A percentile compares a stretch with the other conserved stretches of the same genome.
These are phyloP conservation scores for Irpex sp. DNA, from an alignment of 1,284 basidiomycete species.

Conservation along the genomic window DNA sequence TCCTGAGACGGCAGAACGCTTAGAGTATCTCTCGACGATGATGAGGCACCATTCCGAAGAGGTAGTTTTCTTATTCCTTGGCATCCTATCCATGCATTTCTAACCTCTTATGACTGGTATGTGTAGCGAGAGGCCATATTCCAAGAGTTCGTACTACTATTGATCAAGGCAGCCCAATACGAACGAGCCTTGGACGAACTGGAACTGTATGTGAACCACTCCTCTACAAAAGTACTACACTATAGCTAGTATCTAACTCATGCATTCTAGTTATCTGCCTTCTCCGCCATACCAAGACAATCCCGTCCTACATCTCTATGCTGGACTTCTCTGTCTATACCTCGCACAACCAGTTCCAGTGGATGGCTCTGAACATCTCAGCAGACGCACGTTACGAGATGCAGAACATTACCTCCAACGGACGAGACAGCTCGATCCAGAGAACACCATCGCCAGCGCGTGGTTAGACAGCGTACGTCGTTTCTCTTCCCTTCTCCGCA, in stretches of 20 bases:
- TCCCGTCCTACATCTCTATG: slow-evolving; percentile 73
- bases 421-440: slow-evolving; percentile 51
- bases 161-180: slow-evolving; percentile 54
- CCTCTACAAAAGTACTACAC: too few species aligned
- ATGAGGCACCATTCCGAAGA: slow-evolving; percentile 62
- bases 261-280: slow-evolving; percentile 61
- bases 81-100: background rate
- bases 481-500: background rate
- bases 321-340: slow-evolving; percentile 68
- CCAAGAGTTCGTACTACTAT: slow-evolving; percentile 64
- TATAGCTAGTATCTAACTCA: background rate
- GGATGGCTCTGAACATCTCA: slow-evolving; percentile 1
- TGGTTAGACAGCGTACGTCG: slow-evolving; percentile 48
- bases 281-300: slow-evolving; percentile 84
- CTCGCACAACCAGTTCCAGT: slow-evolving; percentile 37
- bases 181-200: slow-evolving; percentile 77
- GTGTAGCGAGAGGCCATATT: slow-evolving; percentile 70
- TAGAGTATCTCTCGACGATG: slow-evolving; percentile 62
- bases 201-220: slow-evolving; percentile 55
- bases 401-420: slow-evolving; percentile 63
- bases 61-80: slow-evolving; percentile 30
- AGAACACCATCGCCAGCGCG: slow-evolving; percentile 45
- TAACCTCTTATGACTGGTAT: slow-evolving; percentile 3
- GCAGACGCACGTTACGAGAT: slow-evolving; percentile 37
- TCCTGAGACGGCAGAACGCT: slow-evolving; percentile 27